phyloP scores from a whole-genome alignment of 2,329 filamentous ascomycete genomes.

The Aspergillus calidoustus region DNA sequence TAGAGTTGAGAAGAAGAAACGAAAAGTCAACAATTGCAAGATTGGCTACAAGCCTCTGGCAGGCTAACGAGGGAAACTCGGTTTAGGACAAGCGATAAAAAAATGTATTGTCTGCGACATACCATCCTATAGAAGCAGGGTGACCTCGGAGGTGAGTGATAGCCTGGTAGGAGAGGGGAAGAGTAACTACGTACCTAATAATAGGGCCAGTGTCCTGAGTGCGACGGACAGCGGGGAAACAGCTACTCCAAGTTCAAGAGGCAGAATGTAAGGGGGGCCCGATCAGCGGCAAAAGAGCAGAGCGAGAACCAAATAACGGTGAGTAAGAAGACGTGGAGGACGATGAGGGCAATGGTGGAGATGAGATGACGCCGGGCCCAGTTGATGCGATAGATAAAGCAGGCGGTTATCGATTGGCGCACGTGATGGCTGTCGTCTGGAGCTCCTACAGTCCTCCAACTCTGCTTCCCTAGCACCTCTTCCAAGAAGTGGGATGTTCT shows the following conservation, averaged over 20 bases:
- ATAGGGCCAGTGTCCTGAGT: slow-evolving; percentile 14
- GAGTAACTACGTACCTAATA: slow-evolving; percentile 17
- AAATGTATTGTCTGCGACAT: slow-evolving; percentile 15
- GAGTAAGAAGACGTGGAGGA: slow-evolving; percentile 2
- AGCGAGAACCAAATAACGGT: background rate
- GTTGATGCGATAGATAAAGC: slow-evolving; percentile 8
- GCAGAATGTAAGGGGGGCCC: background rate
- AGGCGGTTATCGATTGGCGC: slow-evolving; percentile 15
- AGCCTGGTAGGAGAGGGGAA: slow-evolving; percentile 14
- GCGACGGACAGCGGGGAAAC: background rate
- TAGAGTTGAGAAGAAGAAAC: slow-evolving; percentile 25
- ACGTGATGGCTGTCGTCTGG: slow-evolving; percentile 17
- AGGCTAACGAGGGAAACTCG: background rate
- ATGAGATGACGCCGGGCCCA: slow-evolving; percentile 8
- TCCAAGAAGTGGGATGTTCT: slow-evolving; percentile 1
- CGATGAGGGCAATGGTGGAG: slow-evolving; percentile 5
- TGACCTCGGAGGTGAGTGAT: background rate
- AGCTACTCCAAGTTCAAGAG: background rate
- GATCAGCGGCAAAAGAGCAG: background rate
- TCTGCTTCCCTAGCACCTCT: slow-evolving; percentile 1
- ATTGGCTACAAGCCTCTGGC: background rate
- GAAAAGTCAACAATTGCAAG: slow-evolving; percentile 28
- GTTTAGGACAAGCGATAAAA: background rate
- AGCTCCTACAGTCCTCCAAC: background rate
- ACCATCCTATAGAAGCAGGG: slow-evolving; percentile 23